Evolutionary conservation across 257 asterid genomes (phyloP).

Genomic region (Nicotiana tomentosiformis): DNA sequence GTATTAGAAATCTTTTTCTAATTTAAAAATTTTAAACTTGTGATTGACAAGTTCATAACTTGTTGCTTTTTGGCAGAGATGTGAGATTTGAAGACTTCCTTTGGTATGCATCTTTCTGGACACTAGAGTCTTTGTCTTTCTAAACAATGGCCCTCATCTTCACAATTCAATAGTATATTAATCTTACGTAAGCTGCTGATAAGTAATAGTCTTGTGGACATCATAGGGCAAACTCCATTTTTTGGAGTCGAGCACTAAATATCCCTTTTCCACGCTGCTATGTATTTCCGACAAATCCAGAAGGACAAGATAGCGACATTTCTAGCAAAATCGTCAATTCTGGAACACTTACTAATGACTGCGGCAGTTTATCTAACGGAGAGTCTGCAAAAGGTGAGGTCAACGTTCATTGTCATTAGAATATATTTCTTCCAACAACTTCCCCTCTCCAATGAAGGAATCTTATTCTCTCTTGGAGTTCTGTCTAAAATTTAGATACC

Average conservation of each 20-base stretch:
- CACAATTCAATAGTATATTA: neutral
- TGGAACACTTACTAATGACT: constrained; percentile 16
- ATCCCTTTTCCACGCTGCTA: constrained; percentile 70
- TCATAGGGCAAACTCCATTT: constrained; percentile 90
- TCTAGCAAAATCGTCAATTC: constrained; percentile 14
- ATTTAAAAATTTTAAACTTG: neutral
- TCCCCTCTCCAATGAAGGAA: neutral
- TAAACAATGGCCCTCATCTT: neutral
- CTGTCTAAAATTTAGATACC: neutral
- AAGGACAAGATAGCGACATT: constrained; percentile 25
- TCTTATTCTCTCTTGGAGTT: neutral
- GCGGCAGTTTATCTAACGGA: constrained; percentile 31
- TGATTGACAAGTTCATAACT: constrained; percentile 3
- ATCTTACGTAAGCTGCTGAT: constrained; percentile 19
- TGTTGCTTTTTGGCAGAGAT: constrained; percentile 57
- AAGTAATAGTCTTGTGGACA: neutral
- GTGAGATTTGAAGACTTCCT: constrained; percentile 85
- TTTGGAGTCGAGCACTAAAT: constrained; percentile 93
- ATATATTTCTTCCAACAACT: neutral
- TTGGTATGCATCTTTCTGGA: constrained; percentile 47
- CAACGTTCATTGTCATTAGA: constrained; percentile 9
- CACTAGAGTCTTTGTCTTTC: constrained; percentile 6
- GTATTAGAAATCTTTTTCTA: constrained; percentile 2
- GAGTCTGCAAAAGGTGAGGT: constrained; percentile 42
- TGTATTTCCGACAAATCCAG: constrained; percentile 37